Conservation (phyloP, 2,329 filamentous ascomycete genomes). For the Hymenoscyphus fraxineus region DNA sequence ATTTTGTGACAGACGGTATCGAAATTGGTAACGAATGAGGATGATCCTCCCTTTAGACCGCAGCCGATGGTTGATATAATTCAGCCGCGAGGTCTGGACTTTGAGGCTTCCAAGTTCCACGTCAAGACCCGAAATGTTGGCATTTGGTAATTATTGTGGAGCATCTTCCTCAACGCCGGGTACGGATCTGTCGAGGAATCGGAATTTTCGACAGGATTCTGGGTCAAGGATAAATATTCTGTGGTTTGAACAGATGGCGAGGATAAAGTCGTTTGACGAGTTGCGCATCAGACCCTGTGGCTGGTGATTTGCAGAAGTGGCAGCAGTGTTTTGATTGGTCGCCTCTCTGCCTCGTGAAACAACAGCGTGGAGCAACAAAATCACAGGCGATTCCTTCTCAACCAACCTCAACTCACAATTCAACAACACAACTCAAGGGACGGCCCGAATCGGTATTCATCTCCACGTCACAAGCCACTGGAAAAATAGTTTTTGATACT, state of each 20-base stretch:
- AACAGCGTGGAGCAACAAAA: conserved; percentile 6
- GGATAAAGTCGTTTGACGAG: neutral
- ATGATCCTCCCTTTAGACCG: neutral
- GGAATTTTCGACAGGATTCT: neutral
- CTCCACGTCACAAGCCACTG: conserved; percentile 8
- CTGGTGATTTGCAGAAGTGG: conserved; percentile 1
- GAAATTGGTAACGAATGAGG: neutral
- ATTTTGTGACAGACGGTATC: neutral
- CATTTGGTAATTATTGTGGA: neutral
- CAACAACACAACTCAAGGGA: neutral
- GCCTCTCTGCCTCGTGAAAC: conserved; percentile 2
- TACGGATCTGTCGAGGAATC: neutral
- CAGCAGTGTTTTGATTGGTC: neutral
- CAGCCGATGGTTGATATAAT: neutral
- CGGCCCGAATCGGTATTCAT: conserved; percentile 3
- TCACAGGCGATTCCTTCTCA: conserved; percentile 4
- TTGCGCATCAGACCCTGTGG: neutral
- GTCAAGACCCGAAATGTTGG: neutral
- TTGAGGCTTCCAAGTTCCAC: neutral
- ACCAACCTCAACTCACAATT: conserved; percentile 6
- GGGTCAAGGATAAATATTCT: neutral
- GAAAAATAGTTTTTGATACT: neutral
- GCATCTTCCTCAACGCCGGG: neutral
- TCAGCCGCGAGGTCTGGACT: neutral
- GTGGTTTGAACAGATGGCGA: neutral